Evolutionary conservation across 495 filamentous ascomycete species (phyloP).

Genomic region (Umbilicaria muhlenbergii): DNA sequence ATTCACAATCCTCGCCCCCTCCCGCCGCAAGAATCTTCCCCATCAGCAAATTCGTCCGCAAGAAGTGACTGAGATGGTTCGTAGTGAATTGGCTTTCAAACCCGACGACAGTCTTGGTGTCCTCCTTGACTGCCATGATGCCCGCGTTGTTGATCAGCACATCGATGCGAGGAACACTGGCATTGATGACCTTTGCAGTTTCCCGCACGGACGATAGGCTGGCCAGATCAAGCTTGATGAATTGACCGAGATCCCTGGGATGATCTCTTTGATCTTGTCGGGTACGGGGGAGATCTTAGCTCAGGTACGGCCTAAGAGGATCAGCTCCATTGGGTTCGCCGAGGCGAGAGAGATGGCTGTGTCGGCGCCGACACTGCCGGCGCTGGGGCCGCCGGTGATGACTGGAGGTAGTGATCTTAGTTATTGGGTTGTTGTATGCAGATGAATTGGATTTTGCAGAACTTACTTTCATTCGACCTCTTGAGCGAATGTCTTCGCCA

Average conservation of each 20-base stretch:
- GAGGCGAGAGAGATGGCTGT: conserved; percentile 27
- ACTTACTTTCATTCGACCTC: too few relatives aligned
- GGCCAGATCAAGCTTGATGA: conserved; percentile 25
- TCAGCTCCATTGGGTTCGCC: conserved; percentile 28
- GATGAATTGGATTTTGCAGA: too few relatives aligned
- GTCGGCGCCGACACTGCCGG: conserved; percentile 26
- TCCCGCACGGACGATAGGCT: conserved; percentile 27
- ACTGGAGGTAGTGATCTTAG: conserved; percentile 7
- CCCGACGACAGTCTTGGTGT: conserved; percentile 20
- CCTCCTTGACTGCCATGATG: conserved; percentile 35
- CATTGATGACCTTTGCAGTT: conserved; percentile 33
- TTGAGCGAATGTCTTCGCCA: too few relatives aligned
- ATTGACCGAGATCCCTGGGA: conserved; percentile 17
- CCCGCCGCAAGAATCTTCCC: conserved; percentile 20
- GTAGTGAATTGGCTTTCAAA: conserved; percentile 39
- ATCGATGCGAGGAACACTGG: conserved; percentile 31
- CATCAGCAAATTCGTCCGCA: conserved; percentile 42
- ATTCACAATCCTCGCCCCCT: conserved; percentile 14
- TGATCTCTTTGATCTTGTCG: conserved; percentile 15
- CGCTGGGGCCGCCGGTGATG: conserved; percentile 28
- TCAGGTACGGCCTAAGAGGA: conserved; percentile 35
- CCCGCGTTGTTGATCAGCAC: conserved; percentile 60
- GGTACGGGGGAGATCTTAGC: conserved; percentile 23
- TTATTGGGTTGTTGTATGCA: too few relatives aligned
- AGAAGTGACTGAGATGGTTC: conserved; percentile 42